Conservation (phyloP, 305 asterid species). For the Solanum hybrid region DNA sequence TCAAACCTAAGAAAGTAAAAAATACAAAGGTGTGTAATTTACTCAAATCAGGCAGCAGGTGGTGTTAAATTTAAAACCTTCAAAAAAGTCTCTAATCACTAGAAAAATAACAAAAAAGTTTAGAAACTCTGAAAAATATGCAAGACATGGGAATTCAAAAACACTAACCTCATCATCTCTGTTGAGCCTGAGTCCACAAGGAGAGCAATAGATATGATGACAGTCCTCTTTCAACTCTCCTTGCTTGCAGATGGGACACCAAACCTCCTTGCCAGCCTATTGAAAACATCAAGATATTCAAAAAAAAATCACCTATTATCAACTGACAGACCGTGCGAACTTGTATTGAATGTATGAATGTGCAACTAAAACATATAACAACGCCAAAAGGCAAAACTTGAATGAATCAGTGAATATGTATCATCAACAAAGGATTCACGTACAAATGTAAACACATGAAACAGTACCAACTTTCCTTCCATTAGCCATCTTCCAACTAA, state of each 20-base stretch:
- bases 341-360: neutral
- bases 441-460: neutral
- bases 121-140: neutral
- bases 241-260: constrained; percentile 93
- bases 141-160: constrained; percentile 7
- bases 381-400: neutral
- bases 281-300: constrained; percentile 15
- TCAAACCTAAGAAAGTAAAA: neutral
- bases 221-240: constrained; percentile 56
- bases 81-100: neutral
- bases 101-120: neutral
- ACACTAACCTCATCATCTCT: constrained; percentile 59
- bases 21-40: neutral
- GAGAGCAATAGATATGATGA: constrained; percentile 48
- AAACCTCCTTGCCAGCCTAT: constrained; percentile 51
- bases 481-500: neutral
- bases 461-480: neutral
- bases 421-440: neutral
- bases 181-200: constrained; percentile 50
- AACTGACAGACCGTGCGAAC: neutral
- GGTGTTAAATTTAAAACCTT: neutral
- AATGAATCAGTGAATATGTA: neutral
- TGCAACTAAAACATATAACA: neutral
- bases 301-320: constrained; percentile 1
- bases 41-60: neutral